Conservation (phyloP, 164 flowering plant genomes). For the Magnolia changhungtana region DNA sequence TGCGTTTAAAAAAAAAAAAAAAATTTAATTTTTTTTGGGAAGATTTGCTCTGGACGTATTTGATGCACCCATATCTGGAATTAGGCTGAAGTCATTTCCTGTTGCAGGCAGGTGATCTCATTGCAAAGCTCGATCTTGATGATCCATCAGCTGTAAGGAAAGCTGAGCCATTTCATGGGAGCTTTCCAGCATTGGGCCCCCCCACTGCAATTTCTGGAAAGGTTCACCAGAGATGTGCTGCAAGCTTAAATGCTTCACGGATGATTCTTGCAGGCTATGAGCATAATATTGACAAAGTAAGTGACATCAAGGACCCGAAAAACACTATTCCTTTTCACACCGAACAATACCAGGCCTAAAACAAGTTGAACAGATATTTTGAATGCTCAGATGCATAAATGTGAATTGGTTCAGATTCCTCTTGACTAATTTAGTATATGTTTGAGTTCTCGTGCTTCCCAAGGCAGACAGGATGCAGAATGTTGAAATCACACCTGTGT, state of each 20-base stretch:
- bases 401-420: no score
- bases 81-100: neutral
- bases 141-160: conserved; percentile 99
- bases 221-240: conserved; percentile 98
- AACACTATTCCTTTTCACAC: no score
- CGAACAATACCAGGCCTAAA: no score
- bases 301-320: conserved; percentile 2
- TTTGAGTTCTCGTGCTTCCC: no score
- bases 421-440: no score
- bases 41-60: neutral
- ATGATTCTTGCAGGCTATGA: conserved; percentile 99
- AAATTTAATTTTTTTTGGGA: no score
- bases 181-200: conserved; percentile 84
- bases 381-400: no score
- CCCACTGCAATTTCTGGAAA: conserved; percentile 95
- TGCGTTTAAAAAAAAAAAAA: no score
- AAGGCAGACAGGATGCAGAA: no score
- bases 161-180: conserved; percentile 93
- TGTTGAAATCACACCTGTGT: no score
- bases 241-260: conserved; percentile 81
- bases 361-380: neutral
- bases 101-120: conserved; percentile 88
- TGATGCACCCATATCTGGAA: neutral
- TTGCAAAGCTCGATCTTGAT: conserved; percentile 92
- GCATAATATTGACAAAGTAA: conserved; percentile 90